Conservation (phyloP, 2,329 filamentous ascomycete species). For the Arachnomyces sp. region DNA sequence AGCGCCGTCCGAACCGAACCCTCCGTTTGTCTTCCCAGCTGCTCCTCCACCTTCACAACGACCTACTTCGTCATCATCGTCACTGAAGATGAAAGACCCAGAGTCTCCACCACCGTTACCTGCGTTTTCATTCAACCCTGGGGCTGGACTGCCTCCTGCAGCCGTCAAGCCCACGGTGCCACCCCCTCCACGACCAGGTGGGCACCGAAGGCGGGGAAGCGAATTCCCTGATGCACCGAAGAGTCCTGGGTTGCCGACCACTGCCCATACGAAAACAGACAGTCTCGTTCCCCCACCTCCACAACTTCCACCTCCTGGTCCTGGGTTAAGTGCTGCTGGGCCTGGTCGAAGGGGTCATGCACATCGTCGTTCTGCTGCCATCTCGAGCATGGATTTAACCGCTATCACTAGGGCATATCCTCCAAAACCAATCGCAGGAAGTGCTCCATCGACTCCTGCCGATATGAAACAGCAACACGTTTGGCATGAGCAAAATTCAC, state of each 20-base stretch:
- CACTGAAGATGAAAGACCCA: slow-evolving; percentile 47
- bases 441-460: slow-evolving; percentile 47
- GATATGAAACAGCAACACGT: slow-evolving; percentile 24
- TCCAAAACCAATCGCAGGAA: slow-evolving; percentile 45
- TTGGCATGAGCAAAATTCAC: slow-evolving; percentile 21
- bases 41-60: slow-evolving; percentile 28
- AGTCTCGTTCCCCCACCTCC: slow-evolving; percentile 45
- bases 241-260: slow-evolving; percentile 41
- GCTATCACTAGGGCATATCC: slow-evolving; percentile 41
- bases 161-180: slow-evolving; percentile 42
- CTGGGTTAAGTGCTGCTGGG: slow-evolving; percentile 35
- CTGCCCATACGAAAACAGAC: slow-evolving; percentile 58
- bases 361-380: slow-evolving; percentile 70
- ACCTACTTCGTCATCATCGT: slow-evolving; percentile 37
- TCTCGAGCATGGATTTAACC: slow-evolving; percentile 73
- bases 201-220: slow-evolving; percentile 69
- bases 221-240: slow-evolving; percentile 64
- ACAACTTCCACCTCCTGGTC: slow-evolving; percentile 23
- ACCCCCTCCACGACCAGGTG: slow-evolving; percentile 47
- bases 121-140: slow-evolving; percentile 31
- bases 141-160: slow-evolving; percentile 36
- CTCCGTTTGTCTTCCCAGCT: slow-evolving; percentile 56
- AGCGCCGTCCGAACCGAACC: slow-evolving; percentile 43
- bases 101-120: slow-evolving; percentile 24
- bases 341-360: slow-evolving; percentile 60